Conservation (phyloP, 495 filamentous ascomycete genomes). For the Venustampulla echinocandica region DNA sequence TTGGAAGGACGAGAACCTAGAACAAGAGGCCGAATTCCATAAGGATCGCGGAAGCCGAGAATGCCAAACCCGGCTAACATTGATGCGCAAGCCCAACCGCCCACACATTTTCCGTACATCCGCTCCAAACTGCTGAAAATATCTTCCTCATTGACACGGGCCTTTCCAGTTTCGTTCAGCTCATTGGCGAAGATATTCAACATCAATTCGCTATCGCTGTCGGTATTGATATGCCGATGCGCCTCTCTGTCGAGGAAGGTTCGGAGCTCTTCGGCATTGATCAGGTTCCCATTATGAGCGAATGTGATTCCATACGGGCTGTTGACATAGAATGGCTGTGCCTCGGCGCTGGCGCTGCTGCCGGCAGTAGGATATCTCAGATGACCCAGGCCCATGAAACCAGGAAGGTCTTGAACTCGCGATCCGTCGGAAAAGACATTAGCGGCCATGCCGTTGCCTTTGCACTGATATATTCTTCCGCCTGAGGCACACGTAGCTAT, state of each 20-base stretch:
- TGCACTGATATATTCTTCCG: constrained; percentile 80
- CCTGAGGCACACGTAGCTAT: constrained; percentile 71
- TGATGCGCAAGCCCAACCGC: constrained; percentile 80
- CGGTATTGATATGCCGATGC: constrained; percentile 93
- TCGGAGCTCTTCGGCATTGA: constrained; percentile 79
- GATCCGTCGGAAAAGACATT: constrained; percentile 79
- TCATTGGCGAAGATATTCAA: constrained; percentile 92
- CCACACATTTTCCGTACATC: constrained; percentile 72
- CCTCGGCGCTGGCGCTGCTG: constrained; percentile 71
- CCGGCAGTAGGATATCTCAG: constrained; percentile 88
- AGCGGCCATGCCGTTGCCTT: constrained; percentile 85
- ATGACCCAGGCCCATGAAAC: constrained; percentile 85
- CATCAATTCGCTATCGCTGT: constrained; percentile 91
- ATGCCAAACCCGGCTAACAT: constrained; percentile 95
- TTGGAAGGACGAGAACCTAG: constrained; percentile 64
- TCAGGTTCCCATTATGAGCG: constrained; percentile 80
- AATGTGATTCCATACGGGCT: constrained; percentile 71
- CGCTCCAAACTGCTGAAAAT: constrained; percentile 68
- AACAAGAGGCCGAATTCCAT: constrained; percentile 85
- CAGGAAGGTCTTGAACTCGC: constrained; percentile 68
- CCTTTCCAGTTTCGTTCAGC: constrained; percentile 91
- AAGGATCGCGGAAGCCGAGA: constrained; percentile 78
- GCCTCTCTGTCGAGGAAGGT: constrained; percentile 77
- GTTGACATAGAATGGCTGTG: constrained; percentile 91
- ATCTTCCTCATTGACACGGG: constrained; percentile 85